A percentile compares a stretch with the other conserved stretches of the same genome.
Conservation (phyloP, 2,329 filamentous ascomycete species). For the Coleophoma crateriformis region DNA sequence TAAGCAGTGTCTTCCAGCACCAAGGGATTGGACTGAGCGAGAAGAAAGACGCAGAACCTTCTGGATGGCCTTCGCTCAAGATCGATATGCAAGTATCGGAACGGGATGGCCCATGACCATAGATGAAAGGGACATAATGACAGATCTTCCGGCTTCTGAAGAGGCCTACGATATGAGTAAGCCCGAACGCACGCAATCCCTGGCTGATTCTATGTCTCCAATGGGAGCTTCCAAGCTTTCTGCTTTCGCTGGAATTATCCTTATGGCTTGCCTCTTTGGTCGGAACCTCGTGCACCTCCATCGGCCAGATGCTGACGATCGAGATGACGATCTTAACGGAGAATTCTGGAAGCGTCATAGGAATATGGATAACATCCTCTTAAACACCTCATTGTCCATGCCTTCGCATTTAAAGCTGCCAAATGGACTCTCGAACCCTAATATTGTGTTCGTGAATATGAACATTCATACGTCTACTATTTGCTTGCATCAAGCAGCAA, state of each 20-base stretch:
- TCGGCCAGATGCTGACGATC: slow-evolving; percentile 74
- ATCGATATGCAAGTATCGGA: slow-evolving; percentile 90
- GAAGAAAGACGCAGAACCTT: slow-evolving; percentile 91
- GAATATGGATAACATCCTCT: slow-evolving; percentile 80
- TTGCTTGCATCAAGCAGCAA: slow-evolving; percentile 95
- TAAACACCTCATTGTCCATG: slow-evolving; percentile 81
- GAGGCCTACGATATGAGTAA: slow-evolving; percentile 79
- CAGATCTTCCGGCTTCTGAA: slow-evolving; percentile 77
- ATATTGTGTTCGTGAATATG: slow-evolving; percentile 93
- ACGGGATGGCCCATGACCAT: slow-evolving; percentile 96
- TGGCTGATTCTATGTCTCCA: slow-evolving; percentile 65
- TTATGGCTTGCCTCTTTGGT: slow-evolving; percentile 87
- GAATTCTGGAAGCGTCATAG: slow-evolving; percentile 95
- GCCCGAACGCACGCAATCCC: slow-evolving; percentile 63
- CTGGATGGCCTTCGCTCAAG: slow-evolving; percentile 88
- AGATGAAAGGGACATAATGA: slow-evolving; percentile 86
- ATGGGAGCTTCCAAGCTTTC: slow-evolving; percentile 71
- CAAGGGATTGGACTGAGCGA: slow-evolving; percentile 88
- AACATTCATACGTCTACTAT: slow-evolving; percentile 95
- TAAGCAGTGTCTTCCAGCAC: slow-evolving; percentile 82
- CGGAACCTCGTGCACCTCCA: slow-evolving; percentile 89
- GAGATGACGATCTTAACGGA: slow-evolving; percentile 82
- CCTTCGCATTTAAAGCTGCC: slow-evolving; percentile 78
- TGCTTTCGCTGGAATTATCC: slow-evolving; percentile 70
- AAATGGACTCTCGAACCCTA: slow-evolving; percentile 67